Evolutionary conservation across 805 yeast species (phyloP).

Genomic region (Candida arabinofermentans): DNA sequence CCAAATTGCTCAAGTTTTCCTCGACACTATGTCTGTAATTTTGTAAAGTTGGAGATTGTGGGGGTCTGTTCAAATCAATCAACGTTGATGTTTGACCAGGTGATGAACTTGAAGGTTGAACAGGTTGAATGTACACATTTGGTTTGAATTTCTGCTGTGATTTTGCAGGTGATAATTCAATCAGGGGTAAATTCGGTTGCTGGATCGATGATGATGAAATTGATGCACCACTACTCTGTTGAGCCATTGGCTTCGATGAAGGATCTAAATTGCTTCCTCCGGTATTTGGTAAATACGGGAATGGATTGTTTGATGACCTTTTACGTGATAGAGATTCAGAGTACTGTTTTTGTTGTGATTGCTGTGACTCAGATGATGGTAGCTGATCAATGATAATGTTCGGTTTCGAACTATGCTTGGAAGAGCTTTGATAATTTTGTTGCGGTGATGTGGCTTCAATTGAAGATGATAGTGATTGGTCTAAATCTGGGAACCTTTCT

Average conservation of each 20-base stretch:
- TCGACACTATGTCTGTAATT: not conserved
- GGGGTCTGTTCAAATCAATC: not conserved
- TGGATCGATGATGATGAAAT: not conserved
- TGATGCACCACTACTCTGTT: not conserved
- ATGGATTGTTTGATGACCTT: constrained; percentile 25
- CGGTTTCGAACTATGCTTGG: no score
- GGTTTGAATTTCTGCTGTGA: not conserved
- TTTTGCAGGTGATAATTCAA: constrained; percentile 10
- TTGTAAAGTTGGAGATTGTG: not conserved
- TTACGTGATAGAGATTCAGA: not conserved
- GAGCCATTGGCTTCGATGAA: not conserved
- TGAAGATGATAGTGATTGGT: constrained; percentile 2
- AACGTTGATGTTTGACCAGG: not conserved
- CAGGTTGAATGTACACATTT: not conserved
- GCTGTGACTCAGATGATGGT: not conserved
- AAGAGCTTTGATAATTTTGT: not conserved
- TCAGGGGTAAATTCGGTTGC: constrained; percentile 3
- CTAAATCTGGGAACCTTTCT: constrained; percentile 40
- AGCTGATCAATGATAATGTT: constrained; percentile 9
- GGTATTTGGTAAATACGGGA: constrained; percentile 12
- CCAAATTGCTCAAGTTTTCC: not conserved
- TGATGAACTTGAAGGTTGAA: no score
- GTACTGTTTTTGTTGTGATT: constrained; percentile 3
- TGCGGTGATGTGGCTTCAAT: constrained; percentile 5
- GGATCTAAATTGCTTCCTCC: not conserved